These are phyloP conservation scores for Flammula alnicola DNA, from an alignment of 1,284 basidiomycete genomes.

Conservation along the genomic window DNA sequence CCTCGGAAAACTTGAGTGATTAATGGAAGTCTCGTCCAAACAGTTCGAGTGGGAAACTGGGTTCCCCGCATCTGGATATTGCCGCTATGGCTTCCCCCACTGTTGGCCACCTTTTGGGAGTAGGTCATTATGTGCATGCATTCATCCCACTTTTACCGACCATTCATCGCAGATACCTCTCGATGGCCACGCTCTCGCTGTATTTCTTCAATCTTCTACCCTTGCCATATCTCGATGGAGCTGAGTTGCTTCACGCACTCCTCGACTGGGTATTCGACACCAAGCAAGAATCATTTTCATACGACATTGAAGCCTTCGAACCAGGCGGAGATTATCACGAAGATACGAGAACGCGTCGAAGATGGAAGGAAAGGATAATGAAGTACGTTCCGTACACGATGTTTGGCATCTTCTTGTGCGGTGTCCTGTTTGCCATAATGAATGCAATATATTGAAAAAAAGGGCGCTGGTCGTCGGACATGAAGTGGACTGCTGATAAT, in stretches of 20 bases:
- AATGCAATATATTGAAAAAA: constrained; percentile 18
- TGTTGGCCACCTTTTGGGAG: constrained; percentile 48
- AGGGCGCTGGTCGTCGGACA: constrained; percentile 2
- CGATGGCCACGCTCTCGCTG: constrained; percentile 65
- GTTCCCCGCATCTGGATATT: constrained; percentile 50
- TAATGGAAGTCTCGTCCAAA: constrained; percentile 1
- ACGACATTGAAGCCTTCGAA: constrained; percentile 21
- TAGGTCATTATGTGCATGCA: constrained; percentile 40
- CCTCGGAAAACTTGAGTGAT: not conserved
- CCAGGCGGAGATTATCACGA: constrained; percentile 1
- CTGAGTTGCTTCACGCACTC: constrained; percentile 48
- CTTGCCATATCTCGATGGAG: constrained; percentile 65
- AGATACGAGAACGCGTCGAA: constrained; percentile 6
- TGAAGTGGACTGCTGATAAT: constrained; percentile 12
- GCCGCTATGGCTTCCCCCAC: constrained; percentile 47
- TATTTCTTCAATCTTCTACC: constrained; percentile 78
- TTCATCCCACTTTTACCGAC: not conserved
- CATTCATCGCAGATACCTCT: constrained; percentile 58
- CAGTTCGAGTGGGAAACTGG: constrained; percentile 61
- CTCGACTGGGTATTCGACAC: constrained; percentile 36
- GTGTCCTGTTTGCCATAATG: constrained; percentile 13
- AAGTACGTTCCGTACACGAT: constrained; percentile 11
- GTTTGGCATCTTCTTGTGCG: constrained; percentile 7
- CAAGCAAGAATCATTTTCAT: not conserved
- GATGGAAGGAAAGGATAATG: constrained; percentile 17